These are phyloP conservation scores for Prunus mume DNA, from an alignment of 306 rosid species.

Conservation along the genomic window DNA sequence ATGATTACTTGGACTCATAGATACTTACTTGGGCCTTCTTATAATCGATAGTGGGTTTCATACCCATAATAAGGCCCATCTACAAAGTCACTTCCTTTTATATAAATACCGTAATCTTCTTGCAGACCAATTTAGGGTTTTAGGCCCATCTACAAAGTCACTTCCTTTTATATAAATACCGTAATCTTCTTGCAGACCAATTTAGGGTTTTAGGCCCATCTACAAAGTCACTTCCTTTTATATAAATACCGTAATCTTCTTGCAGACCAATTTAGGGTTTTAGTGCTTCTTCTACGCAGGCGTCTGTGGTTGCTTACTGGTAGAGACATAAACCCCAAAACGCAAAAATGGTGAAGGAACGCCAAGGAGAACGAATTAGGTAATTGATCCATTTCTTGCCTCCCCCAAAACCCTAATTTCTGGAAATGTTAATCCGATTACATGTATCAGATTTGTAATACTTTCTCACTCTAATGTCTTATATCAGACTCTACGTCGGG, in stretches of 20 bases:
- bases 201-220: no score
- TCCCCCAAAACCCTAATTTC: background rate
- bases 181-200: no score
- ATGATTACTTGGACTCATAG: background rate
- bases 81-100: no score
- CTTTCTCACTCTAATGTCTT: background rate
- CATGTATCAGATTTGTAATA: background rate
- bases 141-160: no score
- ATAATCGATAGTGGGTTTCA: background rate
- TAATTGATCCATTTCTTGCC: slow-evolving; percentile 12
- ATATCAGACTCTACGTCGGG: slow-evolving; percentile 69
- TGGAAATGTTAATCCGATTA: background rate
- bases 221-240: background rate
- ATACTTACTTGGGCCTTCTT: background rate
- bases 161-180: no score
- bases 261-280: slow-evolving; percentile 15
- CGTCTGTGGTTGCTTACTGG: slow-evolving; percentile 11
- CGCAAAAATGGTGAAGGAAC: slow-evolving; percentile 76
- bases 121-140: no score
- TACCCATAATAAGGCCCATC: background rate
- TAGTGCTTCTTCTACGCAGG: slow-evolving; percentile 6
- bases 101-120: no score
- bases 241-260: background rate
- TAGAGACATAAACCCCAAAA: background rate
- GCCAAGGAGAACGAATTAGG: slow-evolving; percentile 92